These are phyloP conservation scores for Imleria badia DNA, from an alignment of 768 basidiomycete genomes.

Conservation along the genomic window DNA sequence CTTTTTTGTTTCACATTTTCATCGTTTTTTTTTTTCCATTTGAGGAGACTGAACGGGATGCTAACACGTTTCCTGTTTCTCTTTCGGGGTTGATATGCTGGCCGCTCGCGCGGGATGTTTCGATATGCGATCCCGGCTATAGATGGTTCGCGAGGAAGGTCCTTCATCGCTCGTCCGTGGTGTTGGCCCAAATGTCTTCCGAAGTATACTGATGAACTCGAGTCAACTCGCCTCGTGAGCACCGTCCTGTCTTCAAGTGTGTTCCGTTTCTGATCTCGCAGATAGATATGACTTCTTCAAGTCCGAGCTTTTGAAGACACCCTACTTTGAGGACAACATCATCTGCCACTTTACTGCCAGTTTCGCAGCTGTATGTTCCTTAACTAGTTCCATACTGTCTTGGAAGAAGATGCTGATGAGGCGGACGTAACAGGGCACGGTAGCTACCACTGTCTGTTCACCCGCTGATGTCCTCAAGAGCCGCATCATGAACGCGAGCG, in stretches of 20 bases:
- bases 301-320: constrained; percentile 68
- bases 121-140: background rate
- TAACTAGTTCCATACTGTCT: background rate
- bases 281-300: constrained; percentile 90
- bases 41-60: background rate
- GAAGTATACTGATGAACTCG: constrained; percentile 88
- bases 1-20: background rate
- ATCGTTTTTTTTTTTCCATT: background rate
- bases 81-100: background rate
- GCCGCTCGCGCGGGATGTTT: background rate
- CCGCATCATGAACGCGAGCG: constrained; percentile 87
- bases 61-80: constrained; percentile 4
- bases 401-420: background rate
- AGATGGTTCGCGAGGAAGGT: constrained; percentile 92
- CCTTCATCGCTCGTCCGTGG: constrained; percentile 72
- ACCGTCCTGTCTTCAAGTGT: background rate
- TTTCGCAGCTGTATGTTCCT: constrained; percentile 68
- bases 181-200: constrained; percentile 80
- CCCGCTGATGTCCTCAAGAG: constrained; percentile 89
- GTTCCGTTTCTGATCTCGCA: background rate
- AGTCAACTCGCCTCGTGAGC: constrained; percentile 87
- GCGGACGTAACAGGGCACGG: constrained; percentile 60
- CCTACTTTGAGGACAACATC: constrained; percentile 81
- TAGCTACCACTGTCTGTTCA: constrained; percentile 86
- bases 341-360: constrained; percentile 81